A percentile compares a stretch with the other conserved stretches of the same genome.
Conservation (phyloP, 768 basidiomycete genomes). For the Gloeophyllum trabeum region DNA sequence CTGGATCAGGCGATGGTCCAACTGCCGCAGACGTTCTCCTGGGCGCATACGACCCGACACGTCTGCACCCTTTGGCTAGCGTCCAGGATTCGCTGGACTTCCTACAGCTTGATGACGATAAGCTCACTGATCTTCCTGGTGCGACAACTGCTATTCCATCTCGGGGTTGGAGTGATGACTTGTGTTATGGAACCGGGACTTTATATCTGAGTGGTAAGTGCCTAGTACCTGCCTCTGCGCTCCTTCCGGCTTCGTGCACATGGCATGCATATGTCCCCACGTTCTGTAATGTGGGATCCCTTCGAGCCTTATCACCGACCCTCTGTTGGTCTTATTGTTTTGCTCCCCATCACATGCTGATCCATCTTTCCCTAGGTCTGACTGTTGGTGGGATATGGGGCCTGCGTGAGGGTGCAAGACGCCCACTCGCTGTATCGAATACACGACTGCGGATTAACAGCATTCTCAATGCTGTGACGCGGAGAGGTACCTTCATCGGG, state of each 20-base stretch:
- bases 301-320: conserved; percentile 62
- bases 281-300: conserved; percentile 13
- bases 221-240: conserved; percentile 37
- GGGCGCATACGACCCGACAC: conserved; percentile 82
- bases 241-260: conserved; percentile 27
- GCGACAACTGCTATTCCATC: conserved; percentile 85
- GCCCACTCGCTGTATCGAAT: conserved; percentile 82
- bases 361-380: conserved; percentile 63
- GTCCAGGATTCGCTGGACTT: conserved; percentile 93
- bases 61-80: conserved; percentile 88
- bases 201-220: conserved; percentile 94
- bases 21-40: conserved; percentile 83
- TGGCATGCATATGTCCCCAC: neutral
- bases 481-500: conserved; percentile 95
- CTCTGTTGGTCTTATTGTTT: conserved; percentile 67
- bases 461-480: conserved; percentile 90
- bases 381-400: conserved; percentile 94
- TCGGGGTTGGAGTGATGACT: conserved; percentile 97
- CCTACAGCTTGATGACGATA: conserved; percentile 92
- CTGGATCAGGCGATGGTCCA: conserved; percentile 37
- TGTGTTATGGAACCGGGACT: conserved; percentile 98
- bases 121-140: conserved; percentile 84
- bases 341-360: conserved; percentile 67
- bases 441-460: conserved; percentile 90
- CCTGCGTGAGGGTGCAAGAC: conserved; percentile 82